Evolutionary conservation across 2,329 filamentous ascomycete genomes (phyloP), one percentile per base, ranked within the genome.

Genomic region (Diplodia seriata): DNA sequence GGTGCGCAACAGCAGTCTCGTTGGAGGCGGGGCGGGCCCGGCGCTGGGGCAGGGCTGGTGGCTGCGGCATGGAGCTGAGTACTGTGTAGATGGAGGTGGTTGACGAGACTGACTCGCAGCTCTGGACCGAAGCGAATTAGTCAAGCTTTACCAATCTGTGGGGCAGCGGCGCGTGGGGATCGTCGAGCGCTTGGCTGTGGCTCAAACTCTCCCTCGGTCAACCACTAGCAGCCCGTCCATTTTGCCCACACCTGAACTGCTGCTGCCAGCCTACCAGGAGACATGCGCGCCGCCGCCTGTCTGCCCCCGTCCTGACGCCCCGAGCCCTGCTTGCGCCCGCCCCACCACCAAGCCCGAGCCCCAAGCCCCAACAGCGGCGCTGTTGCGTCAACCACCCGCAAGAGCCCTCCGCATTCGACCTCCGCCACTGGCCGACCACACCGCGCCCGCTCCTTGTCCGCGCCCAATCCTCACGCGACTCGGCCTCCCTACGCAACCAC

Each of bases 301-400:
- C 47, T 63, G 59, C 59, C 15, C 47, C 43, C 43, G 47, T 40
- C 47, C 43, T 63, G 38, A 63, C 5, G 47, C 59, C 59, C 47
- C 11, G 1, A 26, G 40, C 26, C 40, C 57, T 29, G 29, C 23
- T 7, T 12, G 14, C 18, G 31, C 40, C 56, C 50, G 43, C 47
- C 43, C 43, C 20, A n/a, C 43, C 59, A 47, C 59, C 47, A 36
- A 61, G 57, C 40, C 8, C n/a, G 29, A 31, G 57, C 40, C 8
- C n/a, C 43, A 31, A n/a, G 31, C 43, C n/a, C n/a, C n/a, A n/a
- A n/a, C n/a, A n/a, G 20, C 50, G 63, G 63, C 63, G 51, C 51
- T 57, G 51, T 66, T 66, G 64, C 64, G 64, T 66, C 64, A 66
- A 66, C 64, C 38, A 53, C 64, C 64, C 64, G 53, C 54, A 5